phyloP scores from a whole-genome alignment of 225 moss, liverwort and hornwort genomes.

The Climacium dendroides region DNA sequence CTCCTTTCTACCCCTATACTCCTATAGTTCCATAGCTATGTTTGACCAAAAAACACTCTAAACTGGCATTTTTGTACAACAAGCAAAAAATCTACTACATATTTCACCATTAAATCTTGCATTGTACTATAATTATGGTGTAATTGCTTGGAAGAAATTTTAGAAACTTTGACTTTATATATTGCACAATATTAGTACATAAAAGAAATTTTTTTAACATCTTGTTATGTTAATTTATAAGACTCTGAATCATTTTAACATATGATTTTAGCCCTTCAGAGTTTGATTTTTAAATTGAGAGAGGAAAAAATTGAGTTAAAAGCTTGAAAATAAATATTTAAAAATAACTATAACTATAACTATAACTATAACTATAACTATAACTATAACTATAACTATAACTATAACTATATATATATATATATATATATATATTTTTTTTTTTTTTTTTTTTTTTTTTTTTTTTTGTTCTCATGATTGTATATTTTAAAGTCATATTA shows the following conservation, averaged over 20 bases:
- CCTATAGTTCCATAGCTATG: rapidly evolving
- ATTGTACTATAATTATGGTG: not conserved
- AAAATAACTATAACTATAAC: no score
- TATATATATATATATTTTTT: no score
- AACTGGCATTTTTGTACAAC: not conserved
- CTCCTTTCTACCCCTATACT: no score
- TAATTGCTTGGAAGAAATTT: not conserved
- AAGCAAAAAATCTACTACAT: rapidly evolving
- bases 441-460: no score
- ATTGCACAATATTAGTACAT: not conserved
- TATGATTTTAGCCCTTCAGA: not conserved
- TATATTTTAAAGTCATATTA: not conserved
- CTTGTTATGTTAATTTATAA: not conserved
- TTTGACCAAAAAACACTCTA: not conserved
- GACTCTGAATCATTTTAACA: not conserved
- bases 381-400: no score
- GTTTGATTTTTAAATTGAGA: no score
- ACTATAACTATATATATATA: no score
- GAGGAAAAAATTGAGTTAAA: no score
- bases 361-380: no score
- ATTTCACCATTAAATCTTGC: not conserved
- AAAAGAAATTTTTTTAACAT: rapidly evolving
- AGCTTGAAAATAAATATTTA: not conserved
- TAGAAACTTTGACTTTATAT: not conserved
- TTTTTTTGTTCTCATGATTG: not conserved